These are phyloP conservation scores for Quercus ilex DNA, from an alignment of 306 rosid species.

Conservation along the genomic window DNA sequence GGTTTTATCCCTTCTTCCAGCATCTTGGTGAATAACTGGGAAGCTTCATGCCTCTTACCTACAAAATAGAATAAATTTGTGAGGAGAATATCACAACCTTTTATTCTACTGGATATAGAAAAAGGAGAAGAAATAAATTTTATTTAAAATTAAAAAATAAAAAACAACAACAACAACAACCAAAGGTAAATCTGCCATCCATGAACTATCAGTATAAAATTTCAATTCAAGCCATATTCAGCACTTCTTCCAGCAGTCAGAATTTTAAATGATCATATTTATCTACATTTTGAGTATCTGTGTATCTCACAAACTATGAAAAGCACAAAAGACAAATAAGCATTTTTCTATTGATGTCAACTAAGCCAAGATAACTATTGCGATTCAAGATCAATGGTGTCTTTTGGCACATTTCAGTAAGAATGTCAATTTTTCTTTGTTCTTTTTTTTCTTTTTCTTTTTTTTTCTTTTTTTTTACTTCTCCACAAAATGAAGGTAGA, in stretches of 20 bases:
- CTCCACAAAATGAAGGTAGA: neutral
- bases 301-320: neutral
- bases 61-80: slow-evolving; percentile 20
- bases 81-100: neutral
- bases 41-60: slow-evolving; percentile 75
- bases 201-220: too few species aligned
- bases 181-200: neutral
- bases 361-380: neutral
- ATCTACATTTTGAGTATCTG: neutral
- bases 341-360: neutral
- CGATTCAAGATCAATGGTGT: neutral
- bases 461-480: neutral
- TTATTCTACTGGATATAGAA: neutral
- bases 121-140: neutral
- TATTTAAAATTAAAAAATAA: too few species aligned
- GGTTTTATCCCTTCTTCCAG: slow-evolving; percentile 74
- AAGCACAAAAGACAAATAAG: neutral
- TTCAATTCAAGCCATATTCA: neutral
- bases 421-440: neutral
- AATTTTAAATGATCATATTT: neutral
- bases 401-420: neutral
- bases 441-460: neutral
- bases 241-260: neutral
- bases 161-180: neutral
- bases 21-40: slow-evolving; percentile 69